A percentile compares a stretch with the other conserved stretches of the same genome.
These are phyloP conservation scores for Protostelium mycophagum DNA, from an alignment of 78 protist genomes.

Conservation along the genomic window DNA sequence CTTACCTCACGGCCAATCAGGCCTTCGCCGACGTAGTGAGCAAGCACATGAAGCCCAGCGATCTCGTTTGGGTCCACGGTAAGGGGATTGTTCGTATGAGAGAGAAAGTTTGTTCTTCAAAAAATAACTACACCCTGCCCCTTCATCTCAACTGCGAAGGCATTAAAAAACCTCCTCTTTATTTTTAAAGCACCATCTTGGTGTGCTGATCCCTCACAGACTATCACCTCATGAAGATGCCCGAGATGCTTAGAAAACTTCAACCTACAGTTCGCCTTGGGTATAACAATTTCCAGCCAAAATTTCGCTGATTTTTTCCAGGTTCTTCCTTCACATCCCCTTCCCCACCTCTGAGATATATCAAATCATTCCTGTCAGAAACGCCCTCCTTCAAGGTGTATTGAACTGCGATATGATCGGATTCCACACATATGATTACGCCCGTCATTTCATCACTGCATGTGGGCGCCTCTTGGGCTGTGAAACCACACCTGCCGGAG, in stretches of 20 bases:
- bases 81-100: too few relatives aligned
- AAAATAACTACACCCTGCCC: too few relatives aligned
- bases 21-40: slow-evolving; percentile 23
- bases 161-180: too few relatives aligned
- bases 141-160: too few relatives aligned
- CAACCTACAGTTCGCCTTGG: slow-evolving; percentile 26
- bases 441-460: slow-evolving; percentile 63
- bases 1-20: slow-evolving; percentile 29
- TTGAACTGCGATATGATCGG: slow-evolving; percentile 57
- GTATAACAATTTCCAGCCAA: neutral
- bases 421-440: slow-evolving; percentile 66
- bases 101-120: too few relatives aligned
- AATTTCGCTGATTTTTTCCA: neutral
- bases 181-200: neutral
- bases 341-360: slow-evolving; percentile 76
- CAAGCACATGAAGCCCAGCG: slow-evolving; percentile 7
- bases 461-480: slow-evolving; percentile 38
- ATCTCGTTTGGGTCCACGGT: slow-evolving; percentile 67
- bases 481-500: slow-evolving; percentile 16
- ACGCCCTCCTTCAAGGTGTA: slow-evolving; percentile 43
- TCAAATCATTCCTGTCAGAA: slow-evolving; percentile 59
- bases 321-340: slow-evolving; percentile 78
- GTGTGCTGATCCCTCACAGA: slow-evolving; percentile 6
- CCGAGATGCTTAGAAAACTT: slow-evolving; percentile 5
- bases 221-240: slow-evolving; percentile 75